These are phyloP conservation scores for Neurospora intermedia DNA, from an alignment of 495 filamentous ascomycete species.

Conservation along the genomic window DNA sequence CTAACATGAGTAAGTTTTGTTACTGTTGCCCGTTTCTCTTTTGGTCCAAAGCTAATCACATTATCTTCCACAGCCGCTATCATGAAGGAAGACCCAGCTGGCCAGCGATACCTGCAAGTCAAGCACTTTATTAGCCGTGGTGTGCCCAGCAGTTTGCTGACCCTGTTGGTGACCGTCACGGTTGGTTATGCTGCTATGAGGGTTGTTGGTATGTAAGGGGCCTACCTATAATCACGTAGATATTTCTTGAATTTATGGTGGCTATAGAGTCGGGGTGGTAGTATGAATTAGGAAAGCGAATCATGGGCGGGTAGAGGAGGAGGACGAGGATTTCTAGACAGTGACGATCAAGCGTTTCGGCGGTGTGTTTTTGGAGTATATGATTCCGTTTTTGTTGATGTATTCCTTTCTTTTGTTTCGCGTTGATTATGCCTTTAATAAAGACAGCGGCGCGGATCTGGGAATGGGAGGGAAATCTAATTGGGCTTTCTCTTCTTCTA, in stretches of 20 bases:
- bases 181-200: conserved; percentile 82
- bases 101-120: conserved; percentile 83
- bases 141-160: conserved; percentile 72
- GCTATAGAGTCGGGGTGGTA: neutral
- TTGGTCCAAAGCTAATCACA: neutral
- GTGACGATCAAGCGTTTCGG: neutral
- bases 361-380: neutral
- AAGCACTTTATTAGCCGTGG: conserved; percentile 90
- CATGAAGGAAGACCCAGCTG: conserved; percentile 94
- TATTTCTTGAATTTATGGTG: neutral
- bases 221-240: neutral
- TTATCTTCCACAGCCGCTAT: conserved; percentile 59
- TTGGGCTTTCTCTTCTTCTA: neutral
- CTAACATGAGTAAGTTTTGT: conserved; percentile 90
- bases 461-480: neutral
- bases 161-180: conserved; percentile 73
- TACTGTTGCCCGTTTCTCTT: neutral
- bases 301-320: neutral
- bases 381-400: neutral
- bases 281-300: neutral
- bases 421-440: neutral
- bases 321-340: neutral
- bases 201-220: conserved; percentile 54
- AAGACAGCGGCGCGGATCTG: neutral
- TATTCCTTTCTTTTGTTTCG: neutral